Percentiles rank a stretch among this genome's conserved stretches.
These are phyloP conservation scores for Lichtheimia ramosa DNA, from an alignment of 371 early-diverging fungal genomes.

Conservation along the genomic window DNA sequence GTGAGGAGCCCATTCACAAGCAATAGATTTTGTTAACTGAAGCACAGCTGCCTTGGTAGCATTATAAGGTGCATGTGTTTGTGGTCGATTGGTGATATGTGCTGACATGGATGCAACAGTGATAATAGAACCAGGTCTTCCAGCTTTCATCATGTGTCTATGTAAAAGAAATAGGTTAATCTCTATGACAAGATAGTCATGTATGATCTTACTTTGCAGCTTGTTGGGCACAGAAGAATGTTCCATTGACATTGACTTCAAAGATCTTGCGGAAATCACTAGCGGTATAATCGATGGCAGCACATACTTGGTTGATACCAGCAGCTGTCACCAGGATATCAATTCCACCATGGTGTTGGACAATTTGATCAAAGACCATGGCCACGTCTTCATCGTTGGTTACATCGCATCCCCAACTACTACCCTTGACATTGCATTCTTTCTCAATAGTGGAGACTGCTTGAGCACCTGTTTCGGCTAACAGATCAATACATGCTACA, in stretches of 20 bases:
- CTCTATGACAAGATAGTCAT: no score
- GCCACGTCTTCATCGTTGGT: slow-evolving; percentile 30
- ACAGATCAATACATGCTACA: slow-evolving; percentile 39
- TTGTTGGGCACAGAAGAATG: slow-evolving; percentile 37
- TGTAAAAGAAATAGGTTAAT: background rate
- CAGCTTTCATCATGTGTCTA: slow-evolving; percentile 37
- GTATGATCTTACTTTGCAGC: slow-evolving; percentile 27
- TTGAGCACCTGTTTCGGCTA: slow-evolving; percentile 19
- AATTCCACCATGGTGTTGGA: slow-evolving; percentile 21
- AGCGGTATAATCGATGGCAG: slow-evolving; percentile 26
- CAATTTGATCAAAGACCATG: slow-evolving; percentile 28
- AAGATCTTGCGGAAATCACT: slow-evolving; percentile 26
- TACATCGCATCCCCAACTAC: slow-evolving; percentile 40
- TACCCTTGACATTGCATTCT: slow-evolving; percentile 25
- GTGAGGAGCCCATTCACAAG: slow-evolving; percentile 49
- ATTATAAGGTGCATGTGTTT: slow-evolving; percentile 42
- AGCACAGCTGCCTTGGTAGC: slow-evolving; percentile 48
- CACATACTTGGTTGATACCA: slow-evolving; percentile 22
- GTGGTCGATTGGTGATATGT: slow-evolving; percentile 37
- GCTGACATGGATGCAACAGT: slow-evolving; percentile 47
- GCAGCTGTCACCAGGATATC: slow-evolving; percentile 33
- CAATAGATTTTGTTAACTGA: slow-evolving; percentile 40
- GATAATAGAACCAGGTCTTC: slow-evolving; percentile 35
- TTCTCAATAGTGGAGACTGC: slow-evolving; percentile 19
- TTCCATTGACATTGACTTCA: slow-evolving; percentile 37